Evolutionary conservation across 352 stramenopile species (phyloP).

Genomic region (Pythium folliculosum): DNA sequence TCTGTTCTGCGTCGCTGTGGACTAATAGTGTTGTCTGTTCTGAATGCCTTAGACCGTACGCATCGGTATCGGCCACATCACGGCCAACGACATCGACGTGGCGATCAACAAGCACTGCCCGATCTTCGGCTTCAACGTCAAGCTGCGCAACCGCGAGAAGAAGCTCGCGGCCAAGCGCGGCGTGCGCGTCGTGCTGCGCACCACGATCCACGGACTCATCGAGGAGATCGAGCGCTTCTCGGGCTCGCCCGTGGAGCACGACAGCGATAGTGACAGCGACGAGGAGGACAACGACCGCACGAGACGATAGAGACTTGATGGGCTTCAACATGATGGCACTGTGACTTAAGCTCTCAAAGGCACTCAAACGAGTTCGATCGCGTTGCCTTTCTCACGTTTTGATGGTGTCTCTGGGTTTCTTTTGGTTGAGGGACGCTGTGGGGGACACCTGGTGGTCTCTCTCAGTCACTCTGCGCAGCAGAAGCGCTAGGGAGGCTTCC

Average conservation of each 20-base stretch:
- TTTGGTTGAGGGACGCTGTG: neutral
- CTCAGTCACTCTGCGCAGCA: neutral
- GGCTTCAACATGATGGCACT: neutral
- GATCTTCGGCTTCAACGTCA: conserved; percentile 87
- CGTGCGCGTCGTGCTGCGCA: conserved; percentile 66
- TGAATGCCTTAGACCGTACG: conserved; percentile 53
- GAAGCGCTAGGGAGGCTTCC: neutral
- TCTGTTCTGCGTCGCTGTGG: too few relatives aligned
- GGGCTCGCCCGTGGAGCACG: neutral
- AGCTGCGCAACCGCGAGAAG: conserved; percentile 59
- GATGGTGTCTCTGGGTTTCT: neutral
- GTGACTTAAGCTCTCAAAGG: too few relatives aligned
- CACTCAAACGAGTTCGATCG: neutral
- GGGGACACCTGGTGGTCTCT: neutral
- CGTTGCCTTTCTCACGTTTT: neutral
- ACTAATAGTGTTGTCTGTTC: neutral
- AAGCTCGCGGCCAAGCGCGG: conserved; percentile 53
- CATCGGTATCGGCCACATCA: conserved; percentile 80
- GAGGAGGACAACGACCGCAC: neutral
- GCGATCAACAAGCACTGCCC: conserved; percentile 78
- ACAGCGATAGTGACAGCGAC: neutral
- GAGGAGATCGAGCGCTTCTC: conserved; percentile 58
- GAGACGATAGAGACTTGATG: neutral
- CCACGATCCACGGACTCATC: conserved; percentile 78
- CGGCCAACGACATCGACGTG: conserved; percentile 76